These are phyloP conservation scores for Tricholoma matsutake DNA, from an alignment of 768 basidiomycete species.

Conservation along the genomic window DNA sequence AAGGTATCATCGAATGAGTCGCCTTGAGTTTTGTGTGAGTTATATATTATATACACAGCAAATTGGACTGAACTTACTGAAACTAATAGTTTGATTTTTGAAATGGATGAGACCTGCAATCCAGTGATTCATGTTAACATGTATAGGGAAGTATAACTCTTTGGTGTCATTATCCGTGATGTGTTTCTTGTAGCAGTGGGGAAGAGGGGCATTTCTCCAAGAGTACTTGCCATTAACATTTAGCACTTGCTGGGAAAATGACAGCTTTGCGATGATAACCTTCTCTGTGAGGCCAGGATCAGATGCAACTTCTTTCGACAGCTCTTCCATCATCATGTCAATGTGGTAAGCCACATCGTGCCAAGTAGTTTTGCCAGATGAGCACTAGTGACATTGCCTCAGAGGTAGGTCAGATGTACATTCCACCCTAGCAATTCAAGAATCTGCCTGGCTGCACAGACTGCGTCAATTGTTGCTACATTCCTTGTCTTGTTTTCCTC, in stretches of 20 bases:
- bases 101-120: slow-evolving; percentile 16
- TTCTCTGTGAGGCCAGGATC: not conserved
- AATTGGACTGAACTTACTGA: slow-evolving; percentile 6
- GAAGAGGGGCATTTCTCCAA: not conserved
- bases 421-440: slow-evolving; percentile 5
- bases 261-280: slow-evolving; percentile 6
- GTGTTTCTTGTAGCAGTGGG: not conserved
- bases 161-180: slow-evolving; percentile 1
- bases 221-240: not conserved
- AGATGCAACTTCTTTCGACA: slow-evolving; percentile 6
- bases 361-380: slow-evolving; percentile 7
- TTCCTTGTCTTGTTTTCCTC: slow-evolving; percentile 2
- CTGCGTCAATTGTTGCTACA: not conserved
- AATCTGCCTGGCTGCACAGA: not conserved
- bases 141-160: slow-evolving; percentile 13
- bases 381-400: not conserved
- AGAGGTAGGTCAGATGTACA: not conserved
- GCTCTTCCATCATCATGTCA: not conserved
- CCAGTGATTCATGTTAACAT: slow-evolving; percentile 20
- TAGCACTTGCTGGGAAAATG: slow-evolving; percentile 1
- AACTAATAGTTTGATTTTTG: slow-evolving; percentile 5
- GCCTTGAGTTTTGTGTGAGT: not conserved
- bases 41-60: too few relatives aligned
- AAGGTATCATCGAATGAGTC: not conserved
- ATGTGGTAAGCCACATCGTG: slow-evolving; percentile 5